phyloP scores from a whole-genome alignment of 1,139 yeast species.

The Zygoascus hellenicus region DNA sequence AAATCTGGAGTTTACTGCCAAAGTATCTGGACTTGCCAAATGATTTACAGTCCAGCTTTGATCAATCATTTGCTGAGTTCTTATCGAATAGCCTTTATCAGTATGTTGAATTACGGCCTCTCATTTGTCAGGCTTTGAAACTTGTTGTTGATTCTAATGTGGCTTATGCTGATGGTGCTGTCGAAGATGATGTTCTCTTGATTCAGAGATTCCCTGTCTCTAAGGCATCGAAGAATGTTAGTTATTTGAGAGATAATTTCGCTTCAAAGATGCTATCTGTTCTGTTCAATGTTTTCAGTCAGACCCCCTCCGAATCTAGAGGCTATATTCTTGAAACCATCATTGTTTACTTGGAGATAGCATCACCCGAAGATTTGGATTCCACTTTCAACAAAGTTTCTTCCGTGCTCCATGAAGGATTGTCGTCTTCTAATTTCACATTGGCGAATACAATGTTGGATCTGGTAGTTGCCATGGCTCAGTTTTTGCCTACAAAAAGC shows the following conservation, averaged over 20 bases:
- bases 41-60: conserved; percentile 61
- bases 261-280: conserved; percentile 78
- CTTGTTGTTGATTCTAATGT: conserved; percentile 72
- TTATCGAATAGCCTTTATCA: conserved; percentile 72
- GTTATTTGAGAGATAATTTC: conserved; percentile 53
- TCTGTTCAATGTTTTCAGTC: conserved; percentile 82
- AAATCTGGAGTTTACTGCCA: conserved; percentile 88
- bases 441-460: conserved; percentile 87
- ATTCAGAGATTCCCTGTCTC: conserved; percentile 56
- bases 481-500: conserved; percentile 65
- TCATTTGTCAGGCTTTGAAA: conserved; percentile 75
- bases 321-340: conserved; percentile 81
- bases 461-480: conserved; percentile 77
- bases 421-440: conserved; percentile 42
- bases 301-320: conserved; percentile 78
- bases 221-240: conserved; percentile 52
- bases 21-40: conserved; percentile 82
- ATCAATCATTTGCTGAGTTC: conserved; percentile 69
- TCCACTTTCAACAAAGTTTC: conserved; percentile 83
- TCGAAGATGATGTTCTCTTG: conserved; percentile 51
- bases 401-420: conserved; percentile 63
- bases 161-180: conserved; percentile 52
- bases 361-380: conserved; percentile 61
- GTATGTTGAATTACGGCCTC: conserved; percentile 66
- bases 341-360: conserved; percentile 68